A percentile compares a stretch with the other conserved stretches of the same genome.
These are phyloP conservation scores for sweet orange (Citrus sinensis) DNA, from an alignment of 345 rosid genomes.

Conservation along the genomic window DNA sequence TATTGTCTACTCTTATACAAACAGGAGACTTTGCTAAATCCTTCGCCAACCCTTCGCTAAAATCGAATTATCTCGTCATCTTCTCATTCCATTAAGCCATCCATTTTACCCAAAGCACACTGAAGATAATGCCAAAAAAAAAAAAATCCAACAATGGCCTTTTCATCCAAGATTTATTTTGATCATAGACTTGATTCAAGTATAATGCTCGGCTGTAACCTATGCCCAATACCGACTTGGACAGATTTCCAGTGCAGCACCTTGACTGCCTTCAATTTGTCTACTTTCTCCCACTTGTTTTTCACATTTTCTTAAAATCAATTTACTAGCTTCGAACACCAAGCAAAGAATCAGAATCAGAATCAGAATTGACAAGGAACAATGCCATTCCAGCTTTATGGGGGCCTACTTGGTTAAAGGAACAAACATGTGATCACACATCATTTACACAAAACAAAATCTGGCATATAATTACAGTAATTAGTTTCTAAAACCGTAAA, in stretches of 20 bases:
- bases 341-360: background rate
- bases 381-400: background rate
- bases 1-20: background rate
- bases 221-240: background rate
- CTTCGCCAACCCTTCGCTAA: background rate
- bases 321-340: background rate
- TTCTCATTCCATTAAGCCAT: background rate
- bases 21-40: background rate
- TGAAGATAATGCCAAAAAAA: background rate
- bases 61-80: background rate
- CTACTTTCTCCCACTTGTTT: background rate
- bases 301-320: background rate
- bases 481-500: background rate
- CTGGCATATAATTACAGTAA: slow-evolving; percentile 4
- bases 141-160: background rate
- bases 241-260: background rate
- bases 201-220: background rate
- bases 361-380: background rate
- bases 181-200: background rate
- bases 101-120: background rate
- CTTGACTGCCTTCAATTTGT: background rate
- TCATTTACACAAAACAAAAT: background rate
- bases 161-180: background rate
- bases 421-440: background rate
- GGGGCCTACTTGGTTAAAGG: background rate